A percentile compares a stretch with the other conserved stretches of the same genome.
These are phyloP conservation scores for Aureobasidium sp. DNA, from an alignment of 2,329 filamentous ascomycete genomes.

Conservation along the genomic window DNA sequence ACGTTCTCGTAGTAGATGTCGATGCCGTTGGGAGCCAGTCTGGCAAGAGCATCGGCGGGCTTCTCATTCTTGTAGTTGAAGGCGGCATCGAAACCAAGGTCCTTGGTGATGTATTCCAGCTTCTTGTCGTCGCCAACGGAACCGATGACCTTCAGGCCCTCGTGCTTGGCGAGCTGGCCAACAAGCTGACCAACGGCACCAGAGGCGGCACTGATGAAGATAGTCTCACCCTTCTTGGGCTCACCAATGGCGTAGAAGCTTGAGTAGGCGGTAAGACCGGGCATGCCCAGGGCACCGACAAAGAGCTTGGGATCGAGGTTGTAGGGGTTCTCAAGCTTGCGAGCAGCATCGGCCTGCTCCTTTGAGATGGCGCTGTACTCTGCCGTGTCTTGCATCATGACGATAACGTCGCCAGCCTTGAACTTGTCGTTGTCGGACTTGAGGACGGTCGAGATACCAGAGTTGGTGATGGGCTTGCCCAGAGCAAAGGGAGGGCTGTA, in stretches of 20 bases:
- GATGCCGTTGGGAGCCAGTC: slow-evolving; percentile 68
- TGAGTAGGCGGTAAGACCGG: slow-evolving; percentile 67
- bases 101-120: slow-evolving; percentile 63
- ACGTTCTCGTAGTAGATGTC: slow-evolving; percentile 79
- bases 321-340: slow-evolving; percentile 62
- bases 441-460: slow-evolving; percentile 60
- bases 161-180: slow-evolving; percentile 74
- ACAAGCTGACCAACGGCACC: slow-evolving; percentile 79
- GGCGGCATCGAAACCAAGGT: slow-evolving; percentile 63
- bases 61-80: slow-evolving; percentile 89
- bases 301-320: slow-evolving; percentile 61
- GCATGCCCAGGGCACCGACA: slow-evolving; percentile 71
- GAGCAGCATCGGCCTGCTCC: slow-evolving; percentile 37
- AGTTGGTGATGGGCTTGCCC: slow-evolving; percentile 58
- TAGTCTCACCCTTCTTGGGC: slow-evolving; percentile 70
- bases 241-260: slow-evolving; percentile 68
- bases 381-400: slow-evolving; percentile 32
- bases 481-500: slow-evolving; percentile 59
- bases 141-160: slow-evolving; percentile 72
- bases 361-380: slow-evolving; percentile 59
- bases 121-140: slow-evolving; percentile 76
- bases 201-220: slow-evolving; percentile 73
- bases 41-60: slow-evolving; percentile 57
- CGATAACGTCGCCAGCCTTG: slow-evolving; percentile 60
- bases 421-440: slow-evolving; percentile 60